These are phyloP conservation scores for Epichloe gansuensis DNA, from an alignment of 2,329 filamentous ascomycete species.

Conservation along the genomic window DNA sequence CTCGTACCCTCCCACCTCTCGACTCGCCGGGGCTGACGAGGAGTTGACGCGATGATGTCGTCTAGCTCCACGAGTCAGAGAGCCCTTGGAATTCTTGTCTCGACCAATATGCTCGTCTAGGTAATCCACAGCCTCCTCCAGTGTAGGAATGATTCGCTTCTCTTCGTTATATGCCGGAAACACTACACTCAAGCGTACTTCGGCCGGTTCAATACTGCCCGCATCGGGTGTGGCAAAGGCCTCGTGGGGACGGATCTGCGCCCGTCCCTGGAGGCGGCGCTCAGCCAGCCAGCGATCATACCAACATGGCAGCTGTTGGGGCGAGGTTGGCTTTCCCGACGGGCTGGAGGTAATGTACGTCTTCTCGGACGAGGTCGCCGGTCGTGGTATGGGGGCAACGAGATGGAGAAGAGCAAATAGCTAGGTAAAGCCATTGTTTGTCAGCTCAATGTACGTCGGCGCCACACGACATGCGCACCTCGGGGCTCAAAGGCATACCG, in stretches of 20 bases:
- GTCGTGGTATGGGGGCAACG: conserved; percentile 70
- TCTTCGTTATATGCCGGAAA: conserved; percentile 95
- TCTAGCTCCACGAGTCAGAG: conserved; percentile 17
- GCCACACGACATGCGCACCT: too few relatives aligned
- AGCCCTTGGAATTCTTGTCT: conserved; percentile 13
- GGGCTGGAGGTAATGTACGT: conserved; percentile 65
- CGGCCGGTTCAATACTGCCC: conserved; percentile 57
- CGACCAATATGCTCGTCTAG: conserved; percentile 66
- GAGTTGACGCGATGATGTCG: conserved; percentile 19
- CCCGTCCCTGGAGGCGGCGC: conserved; percentile 37
- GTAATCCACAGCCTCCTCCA: conserved; percentile 83
- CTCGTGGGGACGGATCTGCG: conserved; percentile 21
- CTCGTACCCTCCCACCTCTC: conserved; percentile 58
- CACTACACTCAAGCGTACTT: conserved; percentile 81
- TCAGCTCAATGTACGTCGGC: conserved; percentile 4
- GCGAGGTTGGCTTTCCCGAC: conserved; percentile 27
- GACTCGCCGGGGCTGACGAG: not conserved
- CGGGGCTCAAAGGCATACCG: conserved; percentile 18
- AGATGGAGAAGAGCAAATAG: conserved; percentile 57
- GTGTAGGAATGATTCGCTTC: conserved; percentile 66
- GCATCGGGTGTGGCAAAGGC: conserved; percentile 32
- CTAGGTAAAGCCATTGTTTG: conserved; percentile 12
- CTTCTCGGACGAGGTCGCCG: conserved; percentile 67
- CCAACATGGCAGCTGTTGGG: conserved; percentile 67
- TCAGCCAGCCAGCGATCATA: conserved; percentile 61